These are phyloP conservation scores for Hypoxylon sp. DNA, from an alignment of 2,329 filamentous ascomycete species.

Conservation along the genomic window DNA sequence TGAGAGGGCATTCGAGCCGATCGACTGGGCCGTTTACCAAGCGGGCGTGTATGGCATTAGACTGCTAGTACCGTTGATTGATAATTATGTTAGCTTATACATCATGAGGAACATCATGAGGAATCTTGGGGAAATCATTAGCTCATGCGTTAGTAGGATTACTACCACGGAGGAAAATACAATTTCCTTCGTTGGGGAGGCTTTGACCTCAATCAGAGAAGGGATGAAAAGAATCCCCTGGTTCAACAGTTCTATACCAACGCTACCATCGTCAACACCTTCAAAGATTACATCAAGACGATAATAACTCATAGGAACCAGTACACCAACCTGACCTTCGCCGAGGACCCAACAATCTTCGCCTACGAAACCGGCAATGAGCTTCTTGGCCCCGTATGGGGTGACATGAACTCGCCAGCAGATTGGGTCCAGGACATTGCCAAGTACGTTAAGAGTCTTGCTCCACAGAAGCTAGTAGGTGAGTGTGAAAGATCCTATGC, in stretches of 20 bases:
- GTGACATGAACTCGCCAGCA: slow-evolving; percentile 61
- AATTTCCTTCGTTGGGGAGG: slow-evolving; percentile 64
- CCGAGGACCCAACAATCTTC: slow-evolving; percentile 65
- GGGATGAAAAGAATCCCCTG: slow-evolving; percentile 56
- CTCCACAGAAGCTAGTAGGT: slow-evolving; percentile 63
- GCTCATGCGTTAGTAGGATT: slow-evolving; percentile 57
- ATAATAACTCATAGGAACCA: slow-evolving; percentile 63
- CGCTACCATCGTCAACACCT: slow-evolving; percentile 58
- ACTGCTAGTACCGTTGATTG: slow-evolving; percentile 62
- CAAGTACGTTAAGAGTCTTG: slow-evolving; percentile 60
- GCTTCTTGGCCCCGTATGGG: slow-evolving; percentile 61
- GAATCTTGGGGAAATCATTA: neutral
- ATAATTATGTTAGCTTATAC: slow-evolving; percentile 59
- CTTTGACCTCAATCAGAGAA: slow-evolving; percentile 58
- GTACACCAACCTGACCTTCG: slow-evolving; percentile 63
- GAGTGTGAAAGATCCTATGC: slow-evolving; percentile 53
- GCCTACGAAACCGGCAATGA: slow-evolving; percentile 67
- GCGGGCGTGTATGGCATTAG: slow-evolving; percentile 62
- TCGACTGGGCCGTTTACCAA: slow-evolving; percentile 65
- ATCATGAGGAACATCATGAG: slow-evolving; percentile 6
- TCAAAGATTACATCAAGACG: slow-evolving; percentile 63
- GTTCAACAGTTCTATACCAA: slow-evolving; percentile 65
- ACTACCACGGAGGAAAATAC: slow-evolving; percentile 67
- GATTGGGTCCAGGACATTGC: slow-evolving; percentile 62
- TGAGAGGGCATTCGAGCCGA: slow-evolving; percentile 61